Base-by-base conservation (phyloP, 495 filamentous ascomycete genomes). In the Neurospora sp. region DNA sequence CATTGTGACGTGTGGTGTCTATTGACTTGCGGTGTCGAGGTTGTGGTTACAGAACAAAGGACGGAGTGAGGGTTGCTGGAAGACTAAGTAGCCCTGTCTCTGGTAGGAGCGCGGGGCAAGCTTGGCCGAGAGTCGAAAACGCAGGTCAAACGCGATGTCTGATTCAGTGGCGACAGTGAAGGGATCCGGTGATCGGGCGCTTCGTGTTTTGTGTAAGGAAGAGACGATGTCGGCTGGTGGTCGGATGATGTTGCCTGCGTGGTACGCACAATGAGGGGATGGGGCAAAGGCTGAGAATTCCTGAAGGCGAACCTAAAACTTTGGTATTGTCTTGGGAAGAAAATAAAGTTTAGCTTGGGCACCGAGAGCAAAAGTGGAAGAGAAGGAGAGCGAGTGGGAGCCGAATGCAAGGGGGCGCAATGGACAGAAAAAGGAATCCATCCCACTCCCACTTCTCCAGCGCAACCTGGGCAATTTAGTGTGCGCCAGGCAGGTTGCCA, bases 1-100 rank as follows among this genome's bases (percentile, higher is more conserved):
- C 94, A 98, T 97, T 75, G 76, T 77, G 71, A 74, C 59, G 48
- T 59, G 48, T 59, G 73, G 73, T 69, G 78, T 69, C 71, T 72
- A 70, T 42, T 37, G 39, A 22, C 69, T 11, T 42, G 14, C 22
- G 38, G 22, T 40, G 66, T 53, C 38, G 72, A 72, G 69, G 39
- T 37, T 46, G 68, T 68, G 41, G 68, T 61, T 69, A 74, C 46
- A 66, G 53, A 66, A 66, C 53, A 66, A 66, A 66, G 53, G 27
- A 66, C 27, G 31, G 53, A 18, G 5, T 18, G 53, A 35, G 53
- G 12, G 5, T 66, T 66, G 53, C 53, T 37, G 53, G 27, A 66
- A 66, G 53, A 66, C 27, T 66, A 66, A 66, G 22, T 66, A 35
- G 53, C 27, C 53, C 53, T 31, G 12, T 66, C 22, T 61, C 12